These are phyloP conservation scores for Massarina eburnea DNA, from an alignment of 2,329 filamentous ascomycete genomes.

Conservation along the genomic window DNA sequence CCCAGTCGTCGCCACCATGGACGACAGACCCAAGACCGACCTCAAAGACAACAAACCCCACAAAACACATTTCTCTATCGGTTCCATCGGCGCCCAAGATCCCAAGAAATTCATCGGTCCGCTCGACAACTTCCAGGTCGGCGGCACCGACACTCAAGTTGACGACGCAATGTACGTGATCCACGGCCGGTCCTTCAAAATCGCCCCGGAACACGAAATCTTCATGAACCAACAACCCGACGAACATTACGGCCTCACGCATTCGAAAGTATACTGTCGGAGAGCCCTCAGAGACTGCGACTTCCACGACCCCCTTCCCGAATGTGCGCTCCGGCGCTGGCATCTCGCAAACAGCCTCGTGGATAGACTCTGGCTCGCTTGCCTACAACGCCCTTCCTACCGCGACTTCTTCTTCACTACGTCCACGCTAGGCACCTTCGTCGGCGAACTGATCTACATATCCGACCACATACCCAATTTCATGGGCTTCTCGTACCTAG, in stretches of 20 bases:
- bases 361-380: slow-evolving; percentile 18
- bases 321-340: slow-evolving; percentile 17
- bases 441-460: slow-evolving; percentile 22
- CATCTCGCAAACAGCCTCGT: slow-evolving; percentile 14
- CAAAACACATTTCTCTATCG: slow-evolving; percentile 22
- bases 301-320: slow-evolving; percentile 9
- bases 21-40: slow-evolving; percentile 1
- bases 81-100: slow-evolving; percentile 18
- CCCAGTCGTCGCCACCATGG: slow-evolving; percentile 1
- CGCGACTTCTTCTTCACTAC: slow-evolving; percentile 23
- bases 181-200: slow-evolving; percentile 10
- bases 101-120: slow-evolving; percentile 26
- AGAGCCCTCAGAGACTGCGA: slow-evolving; percentile 20
- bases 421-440: slow-evolving; percentile 19
- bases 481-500: slow-evolving; percentile 21
- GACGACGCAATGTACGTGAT: slow-evolving; percentile 19
- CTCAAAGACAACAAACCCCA: slow-evolving; percentile 7
- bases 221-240: slow-evolving; percentile 19
- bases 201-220: slow-evolving; percentile 20
- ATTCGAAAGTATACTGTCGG: slow-evolving; percentile 21
- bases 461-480: slow-evolving; percentile 20
- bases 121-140: slow-evolving; percentile 18
- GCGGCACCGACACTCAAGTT: slow-evolving; percentile 1
- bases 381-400: slow-evolving; percentile 16
- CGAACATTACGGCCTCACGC: slow-evolving; percentile 15